Percentiles rank a stretch among this genome's conserved stretches.
Evolutionary conservation across 768 basidiomycete genomes (phyloP).

Genomic region (Exsudoporus frostii): DNA sequence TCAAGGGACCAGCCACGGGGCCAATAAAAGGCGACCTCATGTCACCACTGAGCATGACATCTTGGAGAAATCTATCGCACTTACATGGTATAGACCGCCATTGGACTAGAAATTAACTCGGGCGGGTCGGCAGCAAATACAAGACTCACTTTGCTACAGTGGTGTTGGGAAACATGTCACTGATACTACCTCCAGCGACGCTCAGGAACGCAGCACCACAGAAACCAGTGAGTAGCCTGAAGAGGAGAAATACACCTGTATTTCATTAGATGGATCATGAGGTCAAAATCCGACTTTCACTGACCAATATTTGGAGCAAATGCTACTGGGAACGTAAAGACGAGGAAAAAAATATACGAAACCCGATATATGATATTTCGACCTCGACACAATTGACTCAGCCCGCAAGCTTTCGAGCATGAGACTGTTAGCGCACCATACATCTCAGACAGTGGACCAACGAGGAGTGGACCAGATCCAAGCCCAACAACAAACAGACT

Average conservation of each 20-base stretch:
- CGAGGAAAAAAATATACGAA: conserved; percentile 59
- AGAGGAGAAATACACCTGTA: conserved; percentile 58
- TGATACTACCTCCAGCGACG: conserved; percentile 59
- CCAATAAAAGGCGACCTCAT: conserved; percentile 51
- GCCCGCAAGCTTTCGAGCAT: neutral
- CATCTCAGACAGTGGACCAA: conserved; percentile 44
- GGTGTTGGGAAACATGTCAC: conserved; percentile 53
- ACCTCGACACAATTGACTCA: conserved; percentile 36
- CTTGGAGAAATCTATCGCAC: neutral
- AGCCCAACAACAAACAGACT: conserved; percentile 43
- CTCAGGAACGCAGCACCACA: conserved; percentile 56
- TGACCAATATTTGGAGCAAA: conserved; percentile 66
- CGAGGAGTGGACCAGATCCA: conserved; percentile 32
- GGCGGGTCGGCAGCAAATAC: neutral
- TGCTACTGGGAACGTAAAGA: conserved; percentile 67
- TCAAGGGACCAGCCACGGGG: conserved; percentile 52
- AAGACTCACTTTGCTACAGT: conserved; percentile 56
- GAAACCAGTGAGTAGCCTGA: conserved; percentile 55
- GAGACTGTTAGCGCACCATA: conserved; percentile 19
- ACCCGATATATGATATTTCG: conserved; percentile 59
- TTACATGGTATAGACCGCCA: conserved; percentile 51
- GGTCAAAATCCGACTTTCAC: neutral
- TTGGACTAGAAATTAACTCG: conserved; percentile 38
- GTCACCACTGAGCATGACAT: neutral
- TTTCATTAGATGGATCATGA: neutral